Percentiles rank a stretch among this genome's conserved stretches.
Conservation (phyloP, 805 yeast species). For the Yueomyces sp. region DNA sequence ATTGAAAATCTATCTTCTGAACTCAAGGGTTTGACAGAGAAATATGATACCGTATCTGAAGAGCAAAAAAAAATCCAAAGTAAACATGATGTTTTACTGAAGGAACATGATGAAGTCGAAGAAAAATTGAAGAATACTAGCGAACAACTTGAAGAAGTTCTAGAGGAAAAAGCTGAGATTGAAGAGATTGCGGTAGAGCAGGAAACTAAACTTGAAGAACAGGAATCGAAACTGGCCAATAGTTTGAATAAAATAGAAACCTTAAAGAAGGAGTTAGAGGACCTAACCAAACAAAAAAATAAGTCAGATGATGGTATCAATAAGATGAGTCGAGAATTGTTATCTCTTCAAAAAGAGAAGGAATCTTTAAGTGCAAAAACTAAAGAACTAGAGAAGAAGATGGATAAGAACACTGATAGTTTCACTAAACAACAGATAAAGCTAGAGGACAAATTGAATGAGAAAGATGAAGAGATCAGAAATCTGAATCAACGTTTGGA, state of each 20-base stretch:
- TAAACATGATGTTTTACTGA: constrained; percentile 11
- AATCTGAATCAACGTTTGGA: constrained; percentile 5
- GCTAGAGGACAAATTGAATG: constrained; percentile 10
- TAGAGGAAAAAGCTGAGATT: constrained; percentile 11
- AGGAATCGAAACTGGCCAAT: constrained; percentile 7
- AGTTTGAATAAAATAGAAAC: constrained; percentile 9
- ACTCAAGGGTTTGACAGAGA: constrained; percentile 4
- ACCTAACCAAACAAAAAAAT: constrained; percentile 28
- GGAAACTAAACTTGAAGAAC: constrained; percentile 22
- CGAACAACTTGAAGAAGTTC: constrained; percentile 7
- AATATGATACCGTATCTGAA: constrained; percentile 4
- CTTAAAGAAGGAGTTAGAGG: constrained; percentile 17
- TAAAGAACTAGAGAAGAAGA: constrained; percentile 31
- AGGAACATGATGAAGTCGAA: constrained; percentile 4
- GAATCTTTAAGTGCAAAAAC: constrained; percentile 34
- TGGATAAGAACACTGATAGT: constrained; percentile 23
- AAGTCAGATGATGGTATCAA: constrained; percentile 80
- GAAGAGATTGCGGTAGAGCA: constrained; percentile 11
- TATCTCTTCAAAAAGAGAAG: constrained; percentile 48
- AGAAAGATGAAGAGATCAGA: constrained; percentile 7
- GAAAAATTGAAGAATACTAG: constrained; percentile 1
- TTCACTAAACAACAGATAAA: constrained; percentile 11
- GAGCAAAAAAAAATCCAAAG: constrained; percentile 5
- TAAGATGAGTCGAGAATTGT: constrained; percentile 76
- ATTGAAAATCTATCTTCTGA: constrained; percentile 12